Evolutionary conservation across 2,329 filamentous ascomycete species (phyloP), one percentile per base, ranked within the genome.

Genomic region (Mycosphaerella sp.): DNA sequence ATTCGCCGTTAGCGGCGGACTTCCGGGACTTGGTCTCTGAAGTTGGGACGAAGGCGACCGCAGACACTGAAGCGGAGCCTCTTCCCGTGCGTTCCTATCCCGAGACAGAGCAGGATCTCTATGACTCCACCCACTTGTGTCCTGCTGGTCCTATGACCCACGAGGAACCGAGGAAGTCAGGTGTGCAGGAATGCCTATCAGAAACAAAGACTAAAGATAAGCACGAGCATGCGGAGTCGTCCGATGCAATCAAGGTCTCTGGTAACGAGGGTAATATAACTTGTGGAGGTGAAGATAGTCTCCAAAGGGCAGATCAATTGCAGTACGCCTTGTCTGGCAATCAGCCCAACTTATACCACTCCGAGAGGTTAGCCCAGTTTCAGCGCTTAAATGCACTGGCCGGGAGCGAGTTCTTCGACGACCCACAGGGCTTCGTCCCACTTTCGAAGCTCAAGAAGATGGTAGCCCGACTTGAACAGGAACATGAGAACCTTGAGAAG

Each of bases 31-130:
- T 60, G 40, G 27, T 57, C 17, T 41, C 40, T 28, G 56, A 53
- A 27, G 44, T 60, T 3, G 56, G 53, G 0, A 59, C 53, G 1
- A 55, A 52, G 37, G 54, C 53, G 3, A 58, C 54, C 6, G 28
- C 52, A 13, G 50, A 51, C 2, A 50, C 28, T 32, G 57, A 50
- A 44, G 46, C 49, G 9, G 46, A 49, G 14, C 49, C 52, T 13
- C 14, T 48, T n/a, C 51, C 45, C 10, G 35, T 50, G 12, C 41
- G 30, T 8, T 9, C 41, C 16, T 12, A 21, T 18, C 56, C 60
- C 3, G 53, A 52, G 16, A 77, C 73, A 0, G 79, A 82, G 57
- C 63, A 79, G 46, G 78, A 79, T 48, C 59, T 76, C 6, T 80
- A 80, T 53, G 75, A 80, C 9, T 43, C 47, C 6, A 13, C 41